These are phyloP conservation scores for Suhomyces bolitotheri DNA, from an alignment of 1,139 yeast genomes.

Conservation along the genomic window DNA sequence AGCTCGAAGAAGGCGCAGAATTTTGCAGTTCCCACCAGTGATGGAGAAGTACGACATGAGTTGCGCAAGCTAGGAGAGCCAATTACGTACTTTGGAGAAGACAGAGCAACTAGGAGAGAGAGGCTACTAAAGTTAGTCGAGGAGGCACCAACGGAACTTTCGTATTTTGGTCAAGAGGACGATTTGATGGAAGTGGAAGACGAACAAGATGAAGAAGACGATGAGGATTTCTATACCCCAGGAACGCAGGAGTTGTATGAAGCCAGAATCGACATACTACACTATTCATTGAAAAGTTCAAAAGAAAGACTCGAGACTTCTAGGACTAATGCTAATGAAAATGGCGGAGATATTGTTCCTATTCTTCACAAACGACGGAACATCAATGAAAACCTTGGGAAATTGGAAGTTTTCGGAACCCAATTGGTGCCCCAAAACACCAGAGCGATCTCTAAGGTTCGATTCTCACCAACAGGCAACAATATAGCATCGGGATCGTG, in stretches of 20 bases:
- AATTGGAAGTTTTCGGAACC: slow-evolving; percentile 59
- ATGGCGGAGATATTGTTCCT: slow-evolving; percentile 28
- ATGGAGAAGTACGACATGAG: slow-evolving; percentile 54
- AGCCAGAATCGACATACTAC: slow-evolving; percentile 54
- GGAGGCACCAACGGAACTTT: slow-evolving; percentile 29
- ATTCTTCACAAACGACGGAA: slow-evolving; percentile 47
- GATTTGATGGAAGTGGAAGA: slow-evolving; percentile 28
- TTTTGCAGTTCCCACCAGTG: slow-evolving; percentile 63
- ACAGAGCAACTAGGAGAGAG: slow-evolving; percentile 57
- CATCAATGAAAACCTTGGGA: slow-evolving; percentile 37
- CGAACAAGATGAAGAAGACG: slow-evolving; percentile 49
- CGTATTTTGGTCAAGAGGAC: slow-evolving; percentile 23
- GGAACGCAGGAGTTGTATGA: slow-evolving; percentile 60
- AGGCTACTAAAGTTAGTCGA: slow-evolving; percentile 41
- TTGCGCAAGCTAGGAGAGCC: slow-evolving; percentile 60
- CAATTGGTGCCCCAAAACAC: slow-evolving; percentile 60
- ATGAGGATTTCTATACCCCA: slow-evolving; percentile 84
- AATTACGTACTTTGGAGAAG: slow-evolving; percentile 60
- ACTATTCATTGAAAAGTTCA: slow-evolving; percentile 51
- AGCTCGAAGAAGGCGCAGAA: too few species aligned
- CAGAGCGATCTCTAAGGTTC: slow-evolving; percentile 66
- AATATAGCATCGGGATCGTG: slow-evolving; percentile 74
- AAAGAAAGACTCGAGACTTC: slow-evolving; percentile 38
- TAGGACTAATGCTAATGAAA: slow-evolving; percentile 16
- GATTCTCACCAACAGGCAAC: slow-evolving; percentile 27